phyloP scores from a whole-genome alignment of 2,329 filamentous ascomycete species.

The Trichoderma koningiopsis region DNA sequence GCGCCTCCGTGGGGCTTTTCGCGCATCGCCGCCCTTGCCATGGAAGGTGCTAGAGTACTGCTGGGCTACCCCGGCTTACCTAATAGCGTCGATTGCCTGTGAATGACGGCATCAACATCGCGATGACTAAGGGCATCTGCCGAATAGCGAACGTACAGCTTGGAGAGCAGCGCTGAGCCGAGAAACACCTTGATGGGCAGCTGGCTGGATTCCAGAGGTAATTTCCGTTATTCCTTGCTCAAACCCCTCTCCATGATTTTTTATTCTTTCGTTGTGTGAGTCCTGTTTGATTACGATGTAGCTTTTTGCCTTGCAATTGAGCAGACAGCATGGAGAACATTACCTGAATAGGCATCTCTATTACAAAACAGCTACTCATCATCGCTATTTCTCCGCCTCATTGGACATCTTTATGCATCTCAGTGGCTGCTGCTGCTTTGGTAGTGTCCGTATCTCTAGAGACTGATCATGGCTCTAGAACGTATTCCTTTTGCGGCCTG shows the following conservation, averaged over 20 bases:
- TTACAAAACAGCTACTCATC: neutral
- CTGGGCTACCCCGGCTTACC: conserved; percentile 32
- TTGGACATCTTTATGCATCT: neutral
- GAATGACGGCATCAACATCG: neutral
- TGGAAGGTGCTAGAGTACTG: conserved; percentile 39
- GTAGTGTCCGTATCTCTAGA: neutral
- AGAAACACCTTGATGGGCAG: conserved; percentile 38
- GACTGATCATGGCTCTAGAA: neutral
- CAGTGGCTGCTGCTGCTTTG: neutral
- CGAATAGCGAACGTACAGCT: no score
- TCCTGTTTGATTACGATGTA: neutral
- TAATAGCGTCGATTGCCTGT: conserved; percentile 19
- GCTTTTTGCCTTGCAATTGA: neutral
- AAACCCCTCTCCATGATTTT: neutral
- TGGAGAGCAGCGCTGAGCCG: neutral
- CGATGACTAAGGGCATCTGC: conserved; percentile 32
- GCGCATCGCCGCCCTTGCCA: conserved; percentile 24
- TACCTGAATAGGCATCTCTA: neutral
- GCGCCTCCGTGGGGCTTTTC: conserved; percentile 26
- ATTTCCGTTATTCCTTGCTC: neutral
- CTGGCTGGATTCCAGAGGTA: neutral
- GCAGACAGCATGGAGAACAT: neutral
- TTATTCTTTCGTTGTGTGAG: neutral
- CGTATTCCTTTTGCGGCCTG: neutral
- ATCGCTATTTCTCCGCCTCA: neutral